Evolutionary conservation across 2,329 filamentous ascomycete species (phyloP), one percentile per base, ranked within the genome.

Genomic region (Cladosporium sp.): DNA sequence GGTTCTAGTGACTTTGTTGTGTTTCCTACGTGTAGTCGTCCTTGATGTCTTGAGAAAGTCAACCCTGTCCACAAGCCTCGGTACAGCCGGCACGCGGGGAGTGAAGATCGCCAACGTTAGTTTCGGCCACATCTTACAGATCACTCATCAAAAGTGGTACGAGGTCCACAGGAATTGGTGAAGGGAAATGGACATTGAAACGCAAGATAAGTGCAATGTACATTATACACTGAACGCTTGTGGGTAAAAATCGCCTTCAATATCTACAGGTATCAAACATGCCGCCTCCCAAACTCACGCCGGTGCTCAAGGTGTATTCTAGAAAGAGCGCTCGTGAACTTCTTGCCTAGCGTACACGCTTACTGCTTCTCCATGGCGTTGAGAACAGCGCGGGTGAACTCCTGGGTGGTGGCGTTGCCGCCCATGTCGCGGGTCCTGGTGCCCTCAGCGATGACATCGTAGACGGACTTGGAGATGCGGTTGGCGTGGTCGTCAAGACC

Each of bases 401-500:
- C 87, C 78, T 97, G 86, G 63, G 93, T 99, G 69, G 89, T 91
- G 71, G 85, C 85, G 65, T 87, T 80, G 74, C 94, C 94, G 73
- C 93, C 93, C 94, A 99, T 97, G 73, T 99, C 94, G 70, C 89
- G 88, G 64, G 94, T 99, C 75, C 92, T 88, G 71, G 28, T n/a
- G 74, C 91, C 92, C 72, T 97, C 91, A 67, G 88, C 87, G 73
- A 99, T 97, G 59, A 88, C 85, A 73, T 86, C 84, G 72, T 88
- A 88, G 47, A 88, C 84, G 66, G 89, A 88, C 83, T 93, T 93
- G 75, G 91, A 95, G 78, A 97, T 96, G 74, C 94, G 88, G 85
- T 97, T 97, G 71, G 94, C 94, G 76, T 99, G 94, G 76, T 97
- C 91, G 73, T 99, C 93, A 52, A 99, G 88, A 68, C 94, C 94